Evolutionary conservation across 306 rosid genomes (phyloP).

Genomic region (Pterocarpus santalinus): DNA sequence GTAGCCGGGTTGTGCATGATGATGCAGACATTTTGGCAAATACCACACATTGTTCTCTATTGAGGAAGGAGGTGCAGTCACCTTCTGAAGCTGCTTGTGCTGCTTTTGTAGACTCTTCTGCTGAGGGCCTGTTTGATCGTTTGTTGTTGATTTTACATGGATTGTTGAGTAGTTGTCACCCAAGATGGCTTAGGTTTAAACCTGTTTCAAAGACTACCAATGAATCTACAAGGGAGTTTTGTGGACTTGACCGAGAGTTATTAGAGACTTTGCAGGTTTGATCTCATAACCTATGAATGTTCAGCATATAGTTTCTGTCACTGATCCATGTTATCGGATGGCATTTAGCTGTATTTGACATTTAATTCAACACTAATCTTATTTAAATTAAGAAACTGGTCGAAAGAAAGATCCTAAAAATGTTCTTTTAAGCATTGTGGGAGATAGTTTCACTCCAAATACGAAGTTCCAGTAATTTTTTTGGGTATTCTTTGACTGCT

Average conservation of each 20-base stretch:
- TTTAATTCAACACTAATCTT: not conserved
- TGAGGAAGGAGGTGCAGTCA: slow-evolving; percentile 70
- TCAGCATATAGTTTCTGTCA: slow-evolving; percentile 24
- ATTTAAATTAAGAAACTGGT: not conserved
- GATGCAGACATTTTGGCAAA: slow-evolving; percentile 54
- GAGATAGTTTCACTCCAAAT: not conserved
- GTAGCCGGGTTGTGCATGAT: slow-evolving; percentile 82
- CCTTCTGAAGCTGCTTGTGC: slow-evolving; percentile 65
- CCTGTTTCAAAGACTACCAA: slow-evolving; percentile 57
- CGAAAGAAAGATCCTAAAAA: not conserved
- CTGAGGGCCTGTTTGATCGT: slow-evolving; percentile 76
- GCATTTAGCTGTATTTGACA: not conserved
- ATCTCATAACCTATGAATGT: slow-evolving; percentile 29
- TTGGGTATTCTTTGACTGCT: not conserved
- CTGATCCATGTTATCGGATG: slow-evolving; percentile 6
- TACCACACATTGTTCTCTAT: slow-evolving; percentile 21
- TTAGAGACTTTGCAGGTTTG: slow-evolving; percentile 88
- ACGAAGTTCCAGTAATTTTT: not conserved
- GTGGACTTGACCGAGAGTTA: slow-evolving; percentile 73
- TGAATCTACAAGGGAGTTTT: slow-evolving; percentile 62
- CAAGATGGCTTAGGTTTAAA: slow-evolving; percentile 81
- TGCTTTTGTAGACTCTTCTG: slow-evolving; percentile 58
- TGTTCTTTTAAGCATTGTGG: not conserved
- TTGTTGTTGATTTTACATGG: slow-evolving; percentile 85
- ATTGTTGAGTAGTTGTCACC: slow-evolving; percentile 76